Percentiles rank a stretch among this genome's conserved stretches.
These are phyloP conservation scores for Backusella mclennaniae DNA, from an alignment of 192 early-diverging fungal genomes.

Conservation along the genomic window DNA sequence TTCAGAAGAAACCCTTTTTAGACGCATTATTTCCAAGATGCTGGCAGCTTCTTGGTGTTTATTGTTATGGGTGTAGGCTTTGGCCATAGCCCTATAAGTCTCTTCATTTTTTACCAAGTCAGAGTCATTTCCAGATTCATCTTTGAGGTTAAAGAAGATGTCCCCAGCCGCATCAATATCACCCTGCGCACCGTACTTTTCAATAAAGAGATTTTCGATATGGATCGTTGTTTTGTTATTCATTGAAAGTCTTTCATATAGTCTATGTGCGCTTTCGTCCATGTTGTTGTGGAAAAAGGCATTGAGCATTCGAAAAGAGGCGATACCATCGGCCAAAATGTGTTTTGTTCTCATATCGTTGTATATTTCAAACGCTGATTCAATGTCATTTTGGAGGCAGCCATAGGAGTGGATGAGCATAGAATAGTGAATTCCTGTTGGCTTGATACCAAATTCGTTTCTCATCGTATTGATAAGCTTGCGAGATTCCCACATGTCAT, in stretches of 20 bases:
- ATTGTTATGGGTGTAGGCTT: conserved; percentile 44
- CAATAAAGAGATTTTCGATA: conserved; percentile 58
- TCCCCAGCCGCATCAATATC: conserved; percentile 38
- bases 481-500: conserved; percentile 50
- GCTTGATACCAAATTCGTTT: conserved; percentile 29
- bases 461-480: conserved; percentile 42
- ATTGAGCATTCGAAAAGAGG: conserved; percentile 50
- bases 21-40: conserved; percentile 25
- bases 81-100: conserved; percentile 58
- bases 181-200: conserved; percentile 43
- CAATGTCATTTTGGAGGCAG: conserved; percentile 45
- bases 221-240: conserved; percentile 43
- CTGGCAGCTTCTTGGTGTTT: conserved; percentile 34
- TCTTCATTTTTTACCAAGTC: conserved; percentile 45
- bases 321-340: conserved; percentile 40
- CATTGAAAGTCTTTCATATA: conserved; percentile 42
- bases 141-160: conserved; percentile 45
- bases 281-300: conserved; percentile 44
- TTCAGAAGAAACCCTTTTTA: conserved; percentile 30
- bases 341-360: conserved; percentile 39
- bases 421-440: conserved; percentile 47
- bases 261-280: conserved; percentile 37
- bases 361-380: conserved; percentile 40
- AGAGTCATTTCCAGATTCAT: conserved; percentile 22
- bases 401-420: conserved; percentile 56